Evolutionary conservation across 768 basidiomycete genomes (phyloP), one percentile per base, ranked within the genome.

Genomic region (Cyclocybe aegerita): DNA sequence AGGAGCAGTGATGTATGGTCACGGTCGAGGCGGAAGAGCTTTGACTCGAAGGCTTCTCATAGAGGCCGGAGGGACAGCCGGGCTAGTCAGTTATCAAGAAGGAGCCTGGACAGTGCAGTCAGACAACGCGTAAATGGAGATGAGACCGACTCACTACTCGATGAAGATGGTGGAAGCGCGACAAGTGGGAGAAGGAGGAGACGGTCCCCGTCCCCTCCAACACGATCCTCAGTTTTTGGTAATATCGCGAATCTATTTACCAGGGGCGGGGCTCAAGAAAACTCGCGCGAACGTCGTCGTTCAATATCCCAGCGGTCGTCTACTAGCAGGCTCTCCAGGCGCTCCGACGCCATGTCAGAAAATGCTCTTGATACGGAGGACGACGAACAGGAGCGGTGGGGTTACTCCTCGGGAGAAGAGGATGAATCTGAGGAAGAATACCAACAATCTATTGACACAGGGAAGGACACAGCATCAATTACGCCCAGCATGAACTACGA

Each of bases 341-440:
- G 70, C 43, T 85, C 85, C 10, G 79, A 80, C 14, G 75, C 70
- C 30, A 80, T 74, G 16, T 86, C 85, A 5, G 84, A 87, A 31
- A 68, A 83, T 62, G 83, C 75, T 15, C 54, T 81, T 4, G 80
- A 71, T 29, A 73, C 70, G 9, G 84, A 78, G 3, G 79, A 80
- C 23, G 82, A 82, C 35, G 76, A 72, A 50, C 81, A 84, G 39
- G 89, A 92, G 56, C 79, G 90, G n/a, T 94, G 92, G 92, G 92
- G 92, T 4, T 94, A 93, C 67, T 84, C 87, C n/a, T 93, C 92
- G 3, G 89, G 82, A 16, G 92, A 94, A 61, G 89, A 87, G 59
- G 81, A 82, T 16, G 23, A 23, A 5, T 75, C 73, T 15, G 75
- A 79, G 9, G 71, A 67, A 17, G 77, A 74, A 31, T 70, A 67